Percentiles rank a stretch among this genome's conserved stretches.
Conservation (phyloP, 176 grass and related monocot genomes). For the Melocanna baccifera region DNA sequence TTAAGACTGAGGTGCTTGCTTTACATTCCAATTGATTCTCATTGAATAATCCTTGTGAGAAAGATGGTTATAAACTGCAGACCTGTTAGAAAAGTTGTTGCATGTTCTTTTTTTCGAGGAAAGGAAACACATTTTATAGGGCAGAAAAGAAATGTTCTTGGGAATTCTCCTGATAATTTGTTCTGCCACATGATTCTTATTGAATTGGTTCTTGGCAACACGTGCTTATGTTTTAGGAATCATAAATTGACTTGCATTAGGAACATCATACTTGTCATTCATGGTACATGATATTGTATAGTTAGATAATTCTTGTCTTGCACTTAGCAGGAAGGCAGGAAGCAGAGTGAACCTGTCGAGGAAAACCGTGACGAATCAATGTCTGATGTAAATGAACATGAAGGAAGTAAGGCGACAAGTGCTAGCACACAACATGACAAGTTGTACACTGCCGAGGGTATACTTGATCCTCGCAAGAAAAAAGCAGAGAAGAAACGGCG, state of each 20-base stretch:
- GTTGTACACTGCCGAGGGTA: conserved; percentile 70
- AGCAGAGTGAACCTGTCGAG: not conserved
- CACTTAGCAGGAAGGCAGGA: conserved; percentile 27
- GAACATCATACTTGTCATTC: not conserved
- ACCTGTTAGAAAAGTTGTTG: not conserved
- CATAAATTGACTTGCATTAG: not conserved
- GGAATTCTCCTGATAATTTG: not conserved
- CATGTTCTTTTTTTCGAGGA: not conserved
- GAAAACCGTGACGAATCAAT: conserved; percentile 44
- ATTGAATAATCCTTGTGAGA: not conserved
- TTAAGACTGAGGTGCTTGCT: not conserved
- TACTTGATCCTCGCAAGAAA: conserved; percentile 67
- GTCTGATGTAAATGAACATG: conserved; percentile 37
- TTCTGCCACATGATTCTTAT: not conserved
- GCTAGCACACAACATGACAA: conserved; percentile 56
- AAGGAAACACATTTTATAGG: not conserved
- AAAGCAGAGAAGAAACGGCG: conserved; percentile 56
- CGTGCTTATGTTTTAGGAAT: not conserved
- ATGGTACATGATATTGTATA: not conserved
- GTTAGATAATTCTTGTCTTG: conserved; percentile 24
- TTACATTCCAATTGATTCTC: not conserved
- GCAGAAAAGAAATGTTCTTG: not conserved
- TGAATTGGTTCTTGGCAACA: not conserved
- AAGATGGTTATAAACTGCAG: not conserved
- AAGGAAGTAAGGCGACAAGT: conserved; percentile 35